A percentile compares a stretch with the other conserved stretches of the same genome.
Evolutionary conservation across 108 stramenopile species (phyloP).

Genomic region (Discostella stelligeroides): DNA sequence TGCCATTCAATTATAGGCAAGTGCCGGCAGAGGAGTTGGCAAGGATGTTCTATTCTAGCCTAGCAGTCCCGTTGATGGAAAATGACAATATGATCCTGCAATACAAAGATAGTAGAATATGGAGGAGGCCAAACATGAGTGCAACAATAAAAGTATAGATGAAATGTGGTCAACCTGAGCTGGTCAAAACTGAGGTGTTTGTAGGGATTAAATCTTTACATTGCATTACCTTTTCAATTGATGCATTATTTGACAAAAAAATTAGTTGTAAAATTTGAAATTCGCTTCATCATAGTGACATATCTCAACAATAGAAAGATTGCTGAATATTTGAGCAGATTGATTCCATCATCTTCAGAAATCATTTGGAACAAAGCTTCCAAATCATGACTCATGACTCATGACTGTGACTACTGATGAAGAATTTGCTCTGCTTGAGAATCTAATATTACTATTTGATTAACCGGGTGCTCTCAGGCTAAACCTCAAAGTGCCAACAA

Average conservation of each 20-base stretch:
- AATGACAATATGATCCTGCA: too few species aligned
- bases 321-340: background rate
- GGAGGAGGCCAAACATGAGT: too few species aligned
- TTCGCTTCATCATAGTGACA: constrained; percentile 2
- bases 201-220: background rate
- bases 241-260: background rate
- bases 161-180: too few species aligned
- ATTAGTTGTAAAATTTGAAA: background rate
- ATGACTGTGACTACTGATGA: background rate
- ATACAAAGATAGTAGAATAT: too few species aligned
- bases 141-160: too few species aligned
- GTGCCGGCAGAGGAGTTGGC: too few species aligned
- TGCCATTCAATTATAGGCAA: too few species aligned
- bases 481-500: background rate
- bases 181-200: too few species aligned
- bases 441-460: background rate
- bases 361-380: background rate
- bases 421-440: background rate
- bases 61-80: too few species aligned
- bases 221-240: background rate
- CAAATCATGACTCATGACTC: too few species aligned
- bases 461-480: background rate
- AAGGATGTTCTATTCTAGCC: too few species aligned
- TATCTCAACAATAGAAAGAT: background rate
- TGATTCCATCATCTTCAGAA: background rate